Base-by-base conservation (phyloP, 306 rosid species). In the Ormosia semicastrata region DNA sequence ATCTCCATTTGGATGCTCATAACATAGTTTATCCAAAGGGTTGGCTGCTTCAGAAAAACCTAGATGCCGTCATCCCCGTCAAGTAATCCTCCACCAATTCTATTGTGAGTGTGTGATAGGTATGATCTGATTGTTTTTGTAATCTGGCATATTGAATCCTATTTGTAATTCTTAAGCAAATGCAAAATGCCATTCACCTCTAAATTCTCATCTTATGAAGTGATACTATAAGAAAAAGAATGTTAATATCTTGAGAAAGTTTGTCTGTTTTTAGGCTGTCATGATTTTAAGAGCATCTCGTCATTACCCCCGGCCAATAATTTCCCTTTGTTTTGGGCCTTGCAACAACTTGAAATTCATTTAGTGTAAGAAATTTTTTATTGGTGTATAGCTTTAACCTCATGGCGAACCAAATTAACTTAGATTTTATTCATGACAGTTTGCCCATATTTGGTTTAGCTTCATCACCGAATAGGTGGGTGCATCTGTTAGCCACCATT, bases 21-120 rank as follows among this genome's bases (percentile, higher is more conserved):
- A 73, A 84, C 74, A 67, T 39, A 66, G 80, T 36, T 85, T 96
- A 93, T 88, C 98, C 98, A 5, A 88, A 73, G 71, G 98, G 94
- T 74, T 96, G 99, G 99, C 82, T 89, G 79, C 92, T 96, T 76
- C 87, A 78, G 84, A 90, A 86, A 86, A 93, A 91, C 82, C 92
- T 96, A 60, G 98, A 91, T 66, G 86, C 80, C 17, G 86, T 88
- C 80, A 77, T 89, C 63, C 94, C 94, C 70, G 73, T 89, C 80
- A 62, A 89, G 79, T 87, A 92, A 89, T 81, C 77, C 50, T 65
- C 49, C 73, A 47, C 63, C 54, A 73, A 69, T 78, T 83, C 82
- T 78, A 77, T 82, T 83, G 86, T 80, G 87, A 71, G 87, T 79
- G 71, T 84, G 76, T 82, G 87, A 83, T 83, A 86, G 99, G 99